Conservation (phyloP, 129 eudicot species). For the Daucus carota region DNA sequence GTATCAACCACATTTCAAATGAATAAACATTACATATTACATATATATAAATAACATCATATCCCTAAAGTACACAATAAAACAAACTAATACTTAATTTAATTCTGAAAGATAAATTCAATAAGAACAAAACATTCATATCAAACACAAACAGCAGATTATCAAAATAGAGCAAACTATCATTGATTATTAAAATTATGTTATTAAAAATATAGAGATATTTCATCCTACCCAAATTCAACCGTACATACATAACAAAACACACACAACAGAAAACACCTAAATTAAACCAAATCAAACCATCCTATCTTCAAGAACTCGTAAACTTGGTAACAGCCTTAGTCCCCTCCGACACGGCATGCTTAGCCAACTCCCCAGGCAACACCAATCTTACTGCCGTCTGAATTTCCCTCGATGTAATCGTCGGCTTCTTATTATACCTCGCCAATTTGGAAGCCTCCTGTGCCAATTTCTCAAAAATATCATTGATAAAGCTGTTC, state of each 20-base stretch:
- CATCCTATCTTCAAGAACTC: background rate
- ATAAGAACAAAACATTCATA: too few relatives aligned
- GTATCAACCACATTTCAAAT: background rate
- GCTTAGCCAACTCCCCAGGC: constrained; percentile 23
- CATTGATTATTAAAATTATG: too few relatives aligned
- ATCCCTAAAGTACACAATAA: too few relatives aligned
- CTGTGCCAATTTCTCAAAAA: constrained; percentile 7
- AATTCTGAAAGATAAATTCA: too few relatives aligned
- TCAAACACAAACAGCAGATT: too few relatives aligned
- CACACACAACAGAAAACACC: background rate
- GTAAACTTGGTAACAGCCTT: constrained; percentile 10
- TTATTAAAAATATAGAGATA: too few relatives aligned
- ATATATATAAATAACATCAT: too few relatives aligned
- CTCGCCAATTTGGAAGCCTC: constrained; percentile 16
- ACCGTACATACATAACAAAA: background rate
- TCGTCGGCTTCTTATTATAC: constrained; percentile 21
- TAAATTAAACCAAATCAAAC: background rate
- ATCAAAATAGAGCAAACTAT: too few relatives aligned
- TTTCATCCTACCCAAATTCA: too few relatives aligned
- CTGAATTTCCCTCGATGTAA: constrained; percentile 13
- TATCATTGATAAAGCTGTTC: constrained; percentile 19
- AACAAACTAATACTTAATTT: too few relatives aligned
- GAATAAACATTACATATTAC: too few relatives aligned
- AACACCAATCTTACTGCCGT: constrained; percentile 18
- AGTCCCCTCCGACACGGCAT: constrained; percentile 21